A percentile compares a stretch with the other conserved stretches of the same genome.
Evolutionary conservation across 2,329 filamentous ascomycete species (phyloP).

Genomic region (Ceratocystis eucalypticola): DNA sequence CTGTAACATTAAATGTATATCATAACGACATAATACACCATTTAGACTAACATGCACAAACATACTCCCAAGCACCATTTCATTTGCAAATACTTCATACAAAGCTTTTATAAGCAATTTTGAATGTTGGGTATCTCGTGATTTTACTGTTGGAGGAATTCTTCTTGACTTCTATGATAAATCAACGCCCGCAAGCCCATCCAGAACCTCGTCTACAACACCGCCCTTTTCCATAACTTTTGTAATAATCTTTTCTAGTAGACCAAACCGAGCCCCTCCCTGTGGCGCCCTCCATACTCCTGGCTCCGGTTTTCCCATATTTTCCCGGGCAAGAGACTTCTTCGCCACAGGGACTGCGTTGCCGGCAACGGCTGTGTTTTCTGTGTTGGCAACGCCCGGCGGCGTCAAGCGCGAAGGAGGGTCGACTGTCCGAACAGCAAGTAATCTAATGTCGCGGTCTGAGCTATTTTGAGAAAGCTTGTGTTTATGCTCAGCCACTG

Average conservation of each 20-base stretch:
- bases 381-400: slow-evolving; percentile 52
- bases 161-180: slow-evolving; percentile 33
- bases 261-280: slow-evolving; percentile 63
- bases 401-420: slow-evolving; percentile 60
- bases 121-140: slow-evolving; percentile 9
- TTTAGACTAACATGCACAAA: background rate
- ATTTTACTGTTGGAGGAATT: background rate
- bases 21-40: background rate
- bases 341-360: slow-evolving; percentile 24
- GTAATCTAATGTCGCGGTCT: slow-evolving; percentile 42
- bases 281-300: slow-evolving; percentile 78
- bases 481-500: slow-evolving; percentile 43
- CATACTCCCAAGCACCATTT: background rate
- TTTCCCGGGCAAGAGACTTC: slow-evolving; percentile 31
- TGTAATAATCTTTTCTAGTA: slow-evolving; percentile 62
- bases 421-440: slow-evolving; percentile 60
- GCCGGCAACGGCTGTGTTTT: slow-evolving; percentile 42
- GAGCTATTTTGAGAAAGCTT: slow-evolving; percentile 25
- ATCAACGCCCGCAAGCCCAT: slow-evolving; percentile 65
- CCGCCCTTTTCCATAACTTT: slow-evolving; percentile 64
- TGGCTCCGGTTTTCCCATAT: slow-evolving; percentile 32
- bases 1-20: slow-evolving; percentile 7
- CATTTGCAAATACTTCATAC: background rate
- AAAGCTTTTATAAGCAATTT: background rate
- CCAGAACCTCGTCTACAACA: slow-evolving; percentile 74